These are phyloP conservation scores for Closterium sp. DNA, from an alignment of 139 green algal species.

Conservation along the genomic window DNA sequence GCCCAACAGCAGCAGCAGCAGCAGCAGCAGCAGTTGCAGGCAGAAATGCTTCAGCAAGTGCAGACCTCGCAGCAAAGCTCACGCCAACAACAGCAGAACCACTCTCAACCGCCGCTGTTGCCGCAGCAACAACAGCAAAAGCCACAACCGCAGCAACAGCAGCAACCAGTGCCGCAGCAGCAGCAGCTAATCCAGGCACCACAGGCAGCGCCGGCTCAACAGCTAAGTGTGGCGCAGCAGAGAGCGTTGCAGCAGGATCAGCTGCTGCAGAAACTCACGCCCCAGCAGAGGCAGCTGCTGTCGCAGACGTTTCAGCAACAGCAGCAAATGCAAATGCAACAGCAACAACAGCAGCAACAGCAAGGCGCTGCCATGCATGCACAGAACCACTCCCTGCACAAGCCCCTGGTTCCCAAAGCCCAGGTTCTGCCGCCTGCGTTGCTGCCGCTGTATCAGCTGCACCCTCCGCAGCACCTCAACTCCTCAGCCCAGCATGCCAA, in stretches of 20 bases:
- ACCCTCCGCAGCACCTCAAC: not conserved
- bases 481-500: not conserved
- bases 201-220: not conserved
- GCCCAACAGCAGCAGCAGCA: not conserved
- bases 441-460: not conserved
- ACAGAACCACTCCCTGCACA: not conserved
- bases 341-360: not conserved
- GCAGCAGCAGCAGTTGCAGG: not conserved
- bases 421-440: not conserved
- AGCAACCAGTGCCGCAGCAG: not conserved
- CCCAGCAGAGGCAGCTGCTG: not conserved
- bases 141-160: not conserved
- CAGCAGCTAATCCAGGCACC: not conserved
- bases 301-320: not conserved
- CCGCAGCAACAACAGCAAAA: not conserved
- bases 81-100: not conserved
- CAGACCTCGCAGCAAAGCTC: not conserved
- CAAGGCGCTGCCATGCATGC: not conserved
- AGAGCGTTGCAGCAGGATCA: not conserved
- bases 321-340: not conserved
- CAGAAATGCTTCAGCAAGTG: not conserved
- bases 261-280: not conserved
- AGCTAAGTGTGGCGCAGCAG: not conserved
- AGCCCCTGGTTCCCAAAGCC: not conserved
- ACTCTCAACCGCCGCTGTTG: not conserved